Evolutionary conservation across 2,329 filamentous ascomycete species (phyloP).

Genomic region (Cladosporium sp.): DNA sequence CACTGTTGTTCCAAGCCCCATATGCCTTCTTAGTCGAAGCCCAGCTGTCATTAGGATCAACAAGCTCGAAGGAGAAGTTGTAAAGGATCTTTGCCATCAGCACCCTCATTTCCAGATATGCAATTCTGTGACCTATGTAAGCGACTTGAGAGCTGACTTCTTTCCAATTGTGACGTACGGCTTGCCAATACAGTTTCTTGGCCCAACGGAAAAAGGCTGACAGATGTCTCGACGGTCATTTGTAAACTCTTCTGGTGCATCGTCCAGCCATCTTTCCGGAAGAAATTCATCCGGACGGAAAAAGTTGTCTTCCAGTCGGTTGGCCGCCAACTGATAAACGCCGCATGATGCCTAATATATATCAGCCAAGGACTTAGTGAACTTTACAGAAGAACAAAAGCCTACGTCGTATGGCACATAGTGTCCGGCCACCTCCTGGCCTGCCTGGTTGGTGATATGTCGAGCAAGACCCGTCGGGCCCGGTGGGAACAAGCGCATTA

Average conservation of each 20-base stretch:
- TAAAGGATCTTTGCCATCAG: slow-evolving; percentile 36
- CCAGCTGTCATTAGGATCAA: slow-evolving; percentile 11
- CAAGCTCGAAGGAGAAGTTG: slow-evolving; percentile 34
- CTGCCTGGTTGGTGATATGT: slow-evolving; percentile 1
- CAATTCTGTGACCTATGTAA: slow-evolving; percentile 17
- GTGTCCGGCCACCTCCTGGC: slow-evolving; percentile 11
- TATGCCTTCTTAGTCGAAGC: slow-evolving; percentile 2
- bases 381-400: slow-evolving; percentile 17
- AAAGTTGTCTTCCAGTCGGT: slow-evolving; percentile 25
- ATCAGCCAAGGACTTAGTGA: too few species aligned
- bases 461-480: slow-evolving; percentile 29
- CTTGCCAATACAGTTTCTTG: slow-evolving; percentile 28
- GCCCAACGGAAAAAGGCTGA: slow-evolving; percentile 31
- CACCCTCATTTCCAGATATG: slow-evolving; percentile 34
- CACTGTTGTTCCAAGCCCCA: slow-evolving; percentile 3
- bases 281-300: slow-evolving; percentile 23
- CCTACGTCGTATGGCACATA: slow-evolving; percentile 16
- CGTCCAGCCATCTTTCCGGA: slow-evolving; percentile 30
- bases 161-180: background rate
- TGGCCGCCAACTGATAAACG: slow-evolving; percentile 23
- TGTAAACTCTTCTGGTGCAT: slow-evolving; percentile 16
- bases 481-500: slow-evolving; percentile 42
- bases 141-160: background rate
- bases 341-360: background rate
- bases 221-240: background rate